Conservation (phyloP, 345 rosid species). For the Gossypium rotundifolium region DNA sequence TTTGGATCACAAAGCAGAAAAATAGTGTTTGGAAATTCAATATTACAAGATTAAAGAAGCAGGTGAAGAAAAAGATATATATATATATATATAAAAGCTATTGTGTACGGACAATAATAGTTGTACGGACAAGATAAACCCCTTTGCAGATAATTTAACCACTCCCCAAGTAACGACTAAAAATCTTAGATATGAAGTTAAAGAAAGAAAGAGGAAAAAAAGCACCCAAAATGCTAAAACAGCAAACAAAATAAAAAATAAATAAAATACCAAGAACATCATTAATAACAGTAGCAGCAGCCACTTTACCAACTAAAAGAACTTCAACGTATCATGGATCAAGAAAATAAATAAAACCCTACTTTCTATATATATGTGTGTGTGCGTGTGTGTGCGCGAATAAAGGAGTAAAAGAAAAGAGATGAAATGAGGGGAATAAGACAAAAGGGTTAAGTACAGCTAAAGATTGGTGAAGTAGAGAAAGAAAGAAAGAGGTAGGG, state of each 20-base stretch:
- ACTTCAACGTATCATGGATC: background rate
- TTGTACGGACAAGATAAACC: background rate
- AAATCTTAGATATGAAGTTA: background rate
- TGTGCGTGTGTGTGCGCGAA: no score
- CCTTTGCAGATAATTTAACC: background rate
- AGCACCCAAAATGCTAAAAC: background rate
- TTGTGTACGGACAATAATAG: background rate
- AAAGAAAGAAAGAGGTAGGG: slow-evolving; percentile 19
- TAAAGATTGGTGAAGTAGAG: background rate
- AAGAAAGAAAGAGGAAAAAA: background rate
- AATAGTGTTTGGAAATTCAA: background rate
- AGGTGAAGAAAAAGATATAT: background rate
- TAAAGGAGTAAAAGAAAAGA: background rate
- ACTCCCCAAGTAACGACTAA: background rate
- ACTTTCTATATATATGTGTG: background rate
- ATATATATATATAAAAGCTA: background rate
- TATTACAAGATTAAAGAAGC: background rate
- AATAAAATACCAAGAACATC: background rate
- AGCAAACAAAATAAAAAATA: background rate
- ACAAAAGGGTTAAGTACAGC: background rate
- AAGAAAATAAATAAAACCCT: slow-evolving; percentile 14
- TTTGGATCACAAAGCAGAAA: background rate
- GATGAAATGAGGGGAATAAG: background rate
- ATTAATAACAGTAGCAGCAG: background rate
- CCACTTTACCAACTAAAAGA: slow-evolving; percentile 4